Percentiles rank a stretch among this genome's conserved stretches.
Evolutionary conservation across 2,329 filamentous ascomycete species (phyloP).

Genomic region (Dothiorella sarmentorum): DNA sequence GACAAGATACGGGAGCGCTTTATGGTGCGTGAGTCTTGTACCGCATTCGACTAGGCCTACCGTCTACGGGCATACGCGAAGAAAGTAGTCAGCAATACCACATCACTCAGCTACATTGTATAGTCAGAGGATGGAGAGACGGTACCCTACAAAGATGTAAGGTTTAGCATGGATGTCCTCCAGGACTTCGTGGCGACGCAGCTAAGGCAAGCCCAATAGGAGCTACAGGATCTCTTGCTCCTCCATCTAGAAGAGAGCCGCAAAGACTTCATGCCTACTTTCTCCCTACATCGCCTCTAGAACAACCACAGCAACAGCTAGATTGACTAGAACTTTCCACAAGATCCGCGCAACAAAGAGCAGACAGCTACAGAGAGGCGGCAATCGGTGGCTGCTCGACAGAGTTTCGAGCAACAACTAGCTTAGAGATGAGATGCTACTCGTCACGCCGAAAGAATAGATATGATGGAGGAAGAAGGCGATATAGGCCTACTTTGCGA

Average conservation of each 20-base stretch:
- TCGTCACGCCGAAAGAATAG: too few species aligned
- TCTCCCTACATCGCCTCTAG: background rate
- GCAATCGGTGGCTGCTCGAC: background rate
- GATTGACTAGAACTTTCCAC: background rate
- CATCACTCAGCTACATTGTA: conserved; percentile 3
- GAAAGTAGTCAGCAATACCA: conserved; percentile 17
- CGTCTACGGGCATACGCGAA: conserved; percentile 16
- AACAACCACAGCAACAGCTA: background rate
- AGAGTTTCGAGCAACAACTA: background rate
- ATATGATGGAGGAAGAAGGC: background rate
- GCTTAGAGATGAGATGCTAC: background rate
- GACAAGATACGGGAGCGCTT: background rate
- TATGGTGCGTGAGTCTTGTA: conserved; percentile 15
- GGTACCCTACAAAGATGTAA: background rate
- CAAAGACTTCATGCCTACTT: background rate
- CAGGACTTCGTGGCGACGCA: too few species aligned
- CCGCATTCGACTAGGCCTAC: conserved; percentile 15
- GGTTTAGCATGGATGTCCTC: background rate
- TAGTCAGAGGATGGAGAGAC: background rate
- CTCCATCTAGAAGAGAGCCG: background rate
- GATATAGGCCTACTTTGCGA: background rate
- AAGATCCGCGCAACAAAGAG: background rate
- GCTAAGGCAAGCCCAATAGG: background rate
- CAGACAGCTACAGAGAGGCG: background rate
- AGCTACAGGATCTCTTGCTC: background rate